Evolutionary conservation across 2,329 filamentous ascomycete species (phyloP).

Genomic region (Monilinia laxa): DNA sequence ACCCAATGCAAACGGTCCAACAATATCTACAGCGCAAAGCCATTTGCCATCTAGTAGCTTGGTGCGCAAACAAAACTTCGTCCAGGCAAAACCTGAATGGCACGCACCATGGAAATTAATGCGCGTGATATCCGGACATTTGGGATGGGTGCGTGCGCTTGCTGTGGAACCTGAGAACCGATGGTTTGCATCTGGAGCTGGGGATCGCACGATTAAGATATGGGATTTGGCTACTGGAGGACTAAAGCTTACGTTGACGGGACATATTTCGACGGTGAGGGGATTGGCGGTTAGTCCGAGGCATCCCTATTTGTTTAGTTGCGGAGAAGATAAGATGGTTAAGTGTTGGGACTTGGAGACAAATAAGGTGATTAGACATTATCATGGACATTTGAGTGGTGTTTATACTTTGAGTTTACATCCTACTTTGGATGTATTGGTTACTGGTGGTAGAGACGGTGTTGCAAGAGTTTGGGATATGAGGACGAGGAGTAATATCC

Average conservation of each 20-base stretch:
- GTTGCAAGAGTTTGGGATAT: conserved; percentile 98
- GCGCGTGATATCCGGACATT: conserved; percentile 92
- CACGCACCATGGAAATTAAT: conserved; percentile 98
- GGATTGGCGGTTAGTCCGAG: conserved; percentile 89
- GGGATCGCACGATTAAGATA: conserved; percentile 96
- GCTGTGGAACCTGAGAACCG: conserved; percentile 95
- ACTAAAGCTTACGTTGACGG: conserved; percentile 83
- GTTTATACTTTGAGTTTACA: conserved; percentile 94
- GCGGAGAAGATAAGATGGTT: conserved; percentile 99
- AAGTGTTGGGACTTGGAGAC: conserved; percentile 99
- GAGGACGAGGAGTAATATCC: conserved; percentile 92
- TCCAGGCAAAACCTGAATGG: conserved; percentile 83
- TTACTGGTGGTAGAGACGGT: conserved; percentile 91
- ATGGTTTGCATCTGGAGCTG: conserved; percentile 95
- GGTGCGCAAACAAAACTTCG: conserved; percentile 58
- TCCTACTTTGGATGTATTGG: conserved; percentile 89
- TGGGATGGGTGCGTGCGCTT: conserved; percentile 89
- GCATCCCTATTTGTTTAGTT: conserved; percentile 96
- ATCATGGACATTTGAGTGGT: conserved; percentile 93
- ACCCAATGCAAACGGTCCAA: conserved; percentile 55
- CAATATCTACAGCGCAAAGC: conserved; percentile 45
- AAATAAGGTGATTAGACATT: conserved; percentile 98
- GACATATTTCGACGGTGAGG: conserved; percentile 90
- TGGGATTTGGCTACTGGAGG: conserved; percentile 91
- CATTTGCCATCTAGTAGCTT: conserved; percentile 53